Evolutionary conservation across 2,329 filamentous ascomycete species (phyloP).

Genomic region (Cytospora leucostoma): DNA sequence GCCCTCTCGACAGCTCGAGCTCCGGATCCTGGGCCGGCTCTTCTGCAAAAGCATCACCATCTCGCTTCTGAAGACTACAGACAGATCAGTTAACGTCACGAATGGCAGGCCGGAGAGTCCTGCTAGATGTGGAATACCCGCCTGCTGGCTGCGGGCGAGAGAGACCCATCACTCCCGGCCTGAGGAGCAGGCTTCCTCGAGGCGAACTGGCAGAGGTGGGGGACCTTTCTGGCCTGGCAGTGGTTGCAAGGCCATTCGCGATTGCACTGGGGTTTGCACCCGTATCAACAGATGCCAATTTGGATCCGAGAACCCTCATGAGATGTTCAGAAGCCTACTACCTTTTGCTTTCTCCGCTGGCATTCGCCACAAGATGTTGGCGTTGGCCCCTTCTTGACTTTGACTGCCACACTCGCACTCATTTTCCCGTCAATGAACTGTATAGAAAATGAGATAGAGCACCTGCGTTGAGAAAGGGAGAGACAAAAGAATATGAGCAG

Average conservation of each 20-base stretch:
- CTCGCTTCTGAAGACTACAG: conserved; percentile 28
- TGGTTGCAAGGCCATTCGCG: conserved; percentile 53
- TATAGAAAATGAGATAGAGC: background rate
- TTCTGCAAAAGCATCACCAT: background rate
- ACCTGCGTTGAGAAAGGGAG: background rate
- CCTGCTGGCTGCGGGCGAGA: background rate
- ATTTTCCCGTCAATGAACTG: background rate
- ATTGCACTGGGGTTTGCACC: conserved; percentile 40
- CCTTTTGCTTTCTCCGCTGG: conserved; percentile 53
- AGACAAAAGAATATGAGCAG: background rate
- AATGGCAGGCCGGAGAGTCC: background rate
- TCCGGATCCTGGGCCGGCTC: conserved; percentile 4
- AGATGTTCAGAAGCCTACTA: conserved; percentile 13
- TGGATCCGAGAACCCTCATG: background rate
- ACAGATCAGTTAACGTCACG: background rate
- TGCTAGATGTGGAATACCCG: background rate
- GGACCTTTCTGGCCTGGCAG: conserved; percentile 47
- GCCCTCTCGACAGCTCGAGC: background rate
- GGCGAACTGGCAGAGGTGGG: conserved; percentile 49
- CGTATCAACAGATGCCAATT: background rate
- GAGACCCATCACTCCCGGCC: background rate
- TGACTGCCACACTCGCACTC: conserved; percentile 2
- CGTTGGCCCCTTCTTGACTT: conserved; percentile 4
- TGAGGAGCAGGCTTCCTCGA: conserved; percentile 34
- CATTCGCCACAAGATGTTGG: conserved; percentile 47